A percentile compares a stretch with the other conserved stretches of the same genome.
phyloP scores from a whole-genome alignment of 305 asterid genomes.

The Fraxinus baroniana region DNA sequence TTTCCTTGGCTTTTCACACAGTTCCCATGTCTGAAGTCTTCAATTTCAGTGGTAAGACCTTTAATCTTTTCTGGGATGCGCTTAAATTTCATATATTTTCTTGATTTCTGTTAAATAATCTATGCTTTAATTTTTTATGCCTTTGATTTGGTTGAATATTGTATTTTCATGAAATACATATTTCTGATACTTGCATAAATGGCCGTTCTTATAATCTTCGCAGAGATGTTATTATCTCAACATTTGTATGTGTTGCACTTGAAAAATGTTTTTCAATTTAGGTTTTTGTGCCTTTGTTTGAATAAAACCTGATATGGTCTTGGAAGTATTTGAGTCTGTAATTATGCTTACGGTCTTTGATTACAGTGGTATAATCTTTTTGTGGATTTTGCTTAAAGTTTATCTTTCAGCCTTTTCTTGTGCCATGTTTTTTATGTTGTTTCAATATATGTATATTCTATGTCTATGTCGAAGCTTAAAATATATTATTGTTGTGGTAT shows the following conservation, averaged over 20 bases:
- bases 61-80: constrained; percentile 25
- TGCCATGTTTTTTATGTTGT: not conserved
- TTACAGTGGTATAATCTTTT: constrained; percentile 61
- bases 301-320: constrained; percentile 16
- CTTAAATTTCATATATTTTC: constrained; percentile 12
- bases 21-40: constrained; percentile 68
- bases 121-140: not conserved
- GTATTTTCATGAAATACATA: not conserved
- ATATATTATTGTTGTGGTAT: not conserved
- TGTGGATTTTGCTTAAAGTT: constrained; percentile 26
- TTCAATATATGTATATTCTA: not conserved
- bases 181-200: not conserved
- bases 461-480: not conserved
- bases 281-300: not conserved
- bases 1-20: constrained; percentile 25
- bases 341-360: constrained; percentile 64
- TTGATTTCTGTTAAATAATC: not conserved
- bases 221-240: not conserved
- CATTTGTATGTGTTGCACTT: not conserved
- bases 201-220: not conserved
- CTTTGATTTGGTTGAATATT: not conserved
- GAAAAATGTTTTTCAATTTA: not conserved
- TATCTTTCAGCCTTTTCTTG: not conserved
- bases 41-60: constrained; percentile 64
- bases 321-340: not conserved